Percentiles rank a stretch among this genome's conserved stretches.
Evolutionary conservation across 108 stramenopile species (phyloP).

Genomic region (Ochromonas danica): DNA sequence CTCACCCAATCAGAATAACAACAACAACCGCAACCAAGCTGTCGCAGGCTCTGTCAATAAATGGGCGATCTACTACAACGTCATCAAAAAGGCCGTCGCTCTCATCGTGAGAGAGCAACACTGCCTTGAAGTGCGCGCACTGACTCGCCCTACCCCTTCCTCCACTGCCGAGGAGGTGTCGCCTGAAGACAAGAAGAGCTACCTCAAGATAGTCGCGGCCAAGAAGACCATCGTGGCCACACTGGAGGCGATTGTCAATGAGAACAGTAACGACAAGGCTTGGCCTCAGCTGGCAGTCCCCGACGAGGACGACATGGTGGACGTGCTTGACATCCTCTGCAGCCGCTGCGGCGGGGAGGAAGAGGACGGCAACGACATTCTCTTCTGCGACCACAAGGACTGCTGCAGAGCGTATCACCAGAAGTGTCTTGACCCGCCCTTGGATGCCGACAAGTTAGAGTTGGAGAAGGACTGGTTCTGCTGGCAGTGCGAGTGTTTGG

Average conservation of each 20-base stretch:
- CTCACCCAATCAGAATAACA: neutral
- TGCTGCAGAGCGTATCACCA: constrained; percentile 31
- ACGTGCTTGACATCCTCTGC: constrained; percentile 23
- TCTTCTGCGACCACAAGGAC: constrained; percentile 20
- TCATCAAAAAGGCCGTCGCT: neutral
- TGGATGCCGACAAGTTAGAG: neutral
- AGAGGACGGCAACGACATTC: constrained; percentile 31
- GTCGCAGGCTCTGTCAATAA: neutral
- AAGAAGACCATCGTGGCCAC: neutral
- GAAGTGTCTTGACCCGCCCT: constrained; percentile 22
- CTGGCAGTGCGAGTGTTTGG: constrained; percentile 36
- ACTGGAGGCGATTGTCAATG: neutral
- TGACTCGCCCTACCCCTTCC: too few relatives aligned
- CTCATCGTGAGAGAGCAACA: neutral
- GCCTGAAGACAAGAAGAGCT: constrained; percentile 18
- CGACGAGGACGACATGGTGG: constrained; percentile 3
- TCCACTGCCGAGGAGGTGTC: too few relatives aligned
- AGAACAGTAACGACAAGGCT: neutral
- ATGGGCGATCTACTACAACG: neutral
- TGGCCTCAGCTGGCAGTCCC: neutral
- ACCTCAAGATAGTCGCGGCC: neutral
- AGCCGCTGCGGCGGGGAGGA: neutral
- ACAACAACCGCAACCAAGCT: neutral
- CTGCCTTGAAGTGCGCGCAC: neutral
- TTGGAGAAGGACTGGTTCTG: constrained; percentile 7